Evolutionary conservation across 1,284 basidiomycete genomes (phyloP).

Genomic region (Omphalotus olearius): DNA sequence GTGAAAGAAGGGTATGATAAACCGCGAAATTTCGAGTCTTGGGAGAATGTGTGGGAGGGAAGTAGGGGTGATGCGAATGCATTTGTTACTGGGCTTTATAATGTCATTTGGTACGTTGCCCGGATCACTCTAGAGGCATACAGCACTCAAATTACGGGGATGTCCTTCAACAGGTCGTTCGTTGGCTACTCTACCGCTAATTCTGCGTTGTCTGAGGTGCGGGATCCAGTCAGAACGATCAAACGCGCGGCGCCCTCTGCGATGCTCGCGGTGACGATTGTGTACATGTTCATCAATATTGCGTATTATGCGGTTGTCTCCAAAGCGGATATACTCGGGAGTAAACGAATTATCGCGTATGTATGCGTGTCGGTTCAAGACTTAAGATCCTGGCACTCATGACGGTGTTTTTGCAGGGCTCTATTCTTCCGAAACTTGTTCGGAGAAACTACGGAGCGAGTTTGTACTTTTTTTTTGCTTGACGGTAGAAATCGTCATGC

Average conservation of each 20-base stretch:
- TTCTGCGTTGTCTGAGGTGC: constrained; percentile 65
- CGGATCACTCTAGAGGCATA: neutral
- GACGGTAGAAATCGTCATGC: too few species aligned
- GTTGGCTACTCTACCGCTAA: constrained; percentile 70
- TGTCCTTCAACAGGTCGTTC: constrained; percentile 46
- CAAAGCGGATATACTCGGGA: constrained; percentile 57
- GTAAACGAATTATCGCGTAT: constrained; percentile 59
- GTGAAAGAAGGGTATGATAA: constrained; percentile 38
- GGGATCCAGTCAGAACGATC: constrained; percentile 62
- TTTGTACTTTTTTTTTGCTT: constrained; percentile 21
- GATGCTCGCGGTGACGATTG: constrained; percentile 45
- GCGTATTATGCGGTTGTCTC: constrained; percentile 69
- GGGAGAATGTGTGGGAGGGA: constrained; percentile 55
- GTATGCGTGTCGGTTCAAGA: constrained; percentile 25
- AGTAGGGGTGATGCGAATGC: constrained; percentile 44
- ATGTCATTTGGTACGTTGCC: constrained; percentile 53
- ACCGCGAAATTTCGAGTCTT: constrained; percentile 45
- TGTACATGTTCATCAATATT: constrained; percentile 61
- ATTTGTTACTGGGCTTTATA: constrained; percentile 60
- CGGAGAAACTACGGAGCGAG: constrained; percentile 53
- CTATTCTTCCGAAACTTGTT: constrained; percentile 68
- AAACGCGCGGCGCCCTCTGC: constrained; percentile 64
- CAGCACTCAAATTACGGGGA: neutral
- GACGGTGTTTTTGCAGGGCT: constrained; percentile 32
- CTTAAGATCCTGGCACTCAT: constrained; percentile 1